These are phyloP conservation scores for Buxus sempervirens DNA, from an alignment of 164 flowering plant genomes.

Conservation along the genomic window DNA sequence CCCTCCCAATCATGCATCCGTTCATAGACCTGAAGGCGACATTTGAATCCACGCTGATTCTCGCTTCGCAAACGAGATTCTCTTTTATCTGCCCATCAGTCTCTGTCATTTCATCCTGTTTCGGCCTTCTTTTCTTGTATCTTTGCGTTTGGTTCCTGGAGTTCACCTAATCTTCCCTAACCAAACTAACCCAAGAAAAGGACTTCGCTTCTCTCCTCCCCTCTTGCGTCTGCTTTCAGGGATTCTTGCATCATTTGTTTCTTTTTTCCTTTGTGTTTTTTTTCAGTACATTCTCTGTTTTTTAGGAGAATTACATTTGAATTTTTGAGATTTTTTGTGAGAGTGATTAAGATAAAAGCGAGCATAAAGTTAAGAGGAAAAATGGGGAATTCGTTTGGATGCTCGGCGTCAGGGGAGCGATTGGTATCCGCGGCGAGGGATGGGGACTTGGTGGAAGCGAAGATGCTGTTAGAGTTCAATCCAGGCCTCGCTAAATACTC, in stretches of 20 bases:
- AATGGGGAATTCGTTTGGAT: conserved; percentile 77
- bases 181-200: background rate
- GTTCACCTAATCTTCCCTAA: background rate
- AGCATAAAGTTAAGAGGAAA: background rate
- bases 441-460: conserved; percentile 66
- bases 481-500: conserved; percentile 69
- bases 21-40: too few species aligned
- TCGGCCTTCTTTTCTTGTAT: background rate
- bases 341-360: background rate
- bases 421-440: conserved; percentile 77
- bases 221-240: background rate
- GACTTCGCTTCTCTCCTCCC: background rate
- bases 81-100: too few species aligned
- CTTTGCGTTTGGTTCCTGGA: background rate
- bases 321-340: background rate
- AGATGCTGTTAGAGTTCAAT: conserved; percentile 67
- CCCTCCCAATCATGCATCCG: too few species aligned
- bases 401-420: conserved; percentile 72
- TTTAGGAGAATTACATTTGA: background rate
- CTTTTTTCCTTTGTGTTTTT: background rate
- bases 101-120: background rate
- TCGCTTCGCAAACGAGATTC: too few species aligned
- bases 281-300: too few species aligned
- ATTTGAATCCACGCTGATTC: too few species aligned
- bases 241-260: background rate